Evolutionary conservation across 192 early-diverging fungal species (phyloP).

Genomic region (Linnemannia zychae): DNA sequence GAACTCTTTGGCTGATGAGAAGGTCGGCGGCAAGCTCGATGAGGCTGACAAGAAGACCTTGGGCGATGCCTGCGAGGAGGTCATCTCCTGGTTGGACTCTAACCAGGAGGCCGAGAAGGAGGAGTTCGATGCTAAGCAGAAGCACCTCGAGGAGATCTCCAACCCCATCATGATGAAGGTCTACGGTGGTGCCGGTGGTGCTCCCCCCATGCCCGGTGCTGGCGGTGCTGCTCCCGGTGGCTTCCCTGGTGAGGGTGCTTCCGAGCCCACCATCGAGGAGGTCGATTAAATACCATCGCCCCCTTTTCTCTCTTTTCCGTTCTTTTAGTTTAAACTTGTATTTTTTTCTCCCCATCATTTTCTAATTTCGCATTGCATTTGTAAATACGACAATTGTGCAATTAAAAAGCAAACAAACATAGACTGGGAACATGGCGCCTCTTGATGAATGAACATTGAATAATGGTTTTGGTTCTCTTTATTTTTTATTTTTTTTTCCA

Average conservation of each 20-base stretch:
- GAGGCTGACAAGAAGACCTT: slow-evolving; percentile 93
- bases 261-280: slow-evolving; percentile 80
- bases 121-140: slow-evolving; percentile 96
- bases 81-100: slow-evolving; percentile 95
- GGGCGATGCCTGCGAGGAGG: slow-evolving; percentile 84
- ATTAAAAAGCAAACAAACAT: slow-evolving; percentile 7
- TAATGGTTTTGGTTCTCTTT: background rate
- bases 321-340: slow-evolving; percentile 24
- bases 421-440: slow-evolving; percentile 1
- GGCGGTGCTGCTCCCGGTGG: slow-evolving; percentile 84
- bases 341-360: slow-evolving; percentile 25
- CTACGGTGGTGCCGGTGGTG: slow-evolving; percentile 85
- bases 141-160: slow-evolving; percentile 93
- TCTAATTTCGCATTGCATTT: slow-evolving; percentile 10
- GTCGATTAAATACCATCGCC: slow-evolving; percentile 71
- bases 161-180: slow-evolving; percentile 99
- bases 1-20: slow-evolving; percentile 86
- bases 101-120: slow-evolving; percentile 97
- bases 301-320: slow-evolving; percentile 14
- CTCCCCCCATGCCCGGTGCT: slow-evolving; percentile 72
- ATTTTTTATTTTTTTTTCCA: background rate
- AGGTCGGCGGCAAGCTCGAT: slow-evolving; percentile 84
- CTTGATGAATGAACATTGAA: background rate
- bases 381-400: slow-evolving; percentile 6
- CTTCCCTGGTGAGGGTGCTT: slow-evolving; percentile 72